A percentile compares a stretch with the other conserved stretches of the same genome.
Evolutionary conservation across 345 rosid species (phyloP).

Genomic region (Hypericum perforatum): DNA sequence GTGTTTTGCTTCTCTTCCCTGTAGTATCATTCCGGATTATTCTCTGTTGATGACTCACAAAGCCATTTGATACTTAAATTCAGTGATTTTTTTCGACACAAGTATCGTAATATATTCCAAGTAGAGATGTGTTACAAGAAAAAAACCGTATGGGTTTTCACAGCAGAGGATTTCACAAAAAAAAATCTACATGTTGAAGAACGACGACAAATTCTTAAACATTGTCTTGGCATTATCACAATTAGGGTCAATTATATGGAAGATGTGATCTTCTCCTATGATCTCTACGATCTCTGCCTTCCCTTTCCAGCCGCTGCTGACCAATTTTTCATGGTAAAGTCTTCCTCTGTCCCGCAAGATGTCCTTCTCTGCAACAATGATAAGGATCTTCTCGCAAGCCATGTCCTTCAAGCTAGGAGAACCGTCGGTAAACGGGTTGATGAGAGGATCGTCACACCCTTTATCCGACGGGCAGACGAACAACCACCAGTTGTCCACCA

Average conservation of each 20-base stretch:
- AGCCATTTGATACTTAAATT: no score
- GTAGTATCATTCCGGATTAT: no score
- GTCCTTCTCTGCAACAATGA: conserved; percentile 56
- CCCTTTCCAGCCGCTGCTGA: conserved; percentile 43
- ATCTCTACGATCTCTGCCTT: conserved; percentile 43
- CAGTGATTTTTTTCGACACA: no score
- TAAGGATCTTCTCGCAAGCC: conserved; percentile 40
- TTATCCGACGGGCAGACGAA: conserved; percentile 55
- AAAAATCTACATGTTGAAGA: conserved; percentile 18
- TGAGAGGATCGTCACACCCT: conserved; percentile 66
- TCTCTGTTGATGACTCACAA: no score
- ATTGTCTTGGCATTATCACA: conserved; percentile 38
- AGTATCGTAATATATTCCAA: no score
- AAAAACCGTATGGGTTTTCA: no score
- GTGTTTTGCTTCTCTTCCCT: no score
- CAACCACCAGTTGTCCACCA: conserved; percentile 79
- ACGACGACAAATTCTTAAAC: conserved; percentile 37
- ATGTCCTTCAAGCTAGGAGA: conserved; percentile 33
- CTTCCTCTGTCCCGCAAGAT: conserved; percentile 49
- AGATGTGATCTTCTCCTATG: conserved; percentile 59
- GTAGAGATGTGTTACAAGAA: no score
- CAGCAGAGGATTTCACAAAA: no score
- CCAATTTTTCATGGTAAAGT: conserved; percentile 40
- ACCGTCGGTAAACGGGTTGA: conserved; percentile 60
- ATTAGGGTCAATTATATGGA: conserved; percentile 48